These are phyloP conservation scores for Candida insectorum DNA, from an alignment of 805 yeast species.

Conservation along the genomic window DNA sequence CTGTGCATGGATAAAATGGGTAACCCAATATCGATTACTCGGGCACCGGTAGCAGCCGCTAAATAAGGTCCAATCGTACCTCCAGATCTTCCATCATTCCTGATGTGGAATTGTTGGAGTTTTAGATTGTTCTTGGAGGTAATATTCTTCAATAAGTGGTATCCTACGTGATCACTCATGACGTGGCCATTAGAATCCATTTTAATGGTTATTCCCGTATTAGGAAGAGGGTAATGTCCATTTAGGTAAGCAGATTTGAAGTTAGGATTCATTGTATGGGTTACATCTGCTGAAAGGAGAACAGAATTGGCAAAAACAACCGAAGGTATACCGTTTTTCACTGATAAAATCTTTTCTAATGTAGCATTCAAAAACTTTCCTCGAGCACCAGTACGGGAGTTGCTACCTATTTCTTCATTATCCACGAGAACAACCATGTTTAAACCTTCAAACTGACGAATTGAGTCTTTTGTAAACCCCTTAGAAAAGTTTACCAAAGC, in stretches of 20 bases:
- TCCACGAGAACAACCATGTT: constrained; percentile 33
- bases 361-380: constrained; percentile 24
- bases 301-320: constrained; percentile 29
- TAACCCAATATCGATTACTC: constrained; percentile 40
- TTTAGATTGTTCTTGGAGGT: constrained; percentile 19
- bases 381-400: constrained; percentile 36
- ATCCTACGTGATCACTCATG: constrained; percentile 32
- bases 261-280: constrained; percentile 42
- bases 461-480: constrained; percentile 9
- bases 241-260: constrained; percentile 29
- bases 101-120: constrained; percentile 37
- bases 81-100: constrained; percentile 40
- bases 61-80: constrained; percentile 43
- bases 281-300: constrained; percentile 40
- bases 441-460: constrained; percentile 24
- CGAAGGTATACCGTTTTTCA: constrained; percentile 3
- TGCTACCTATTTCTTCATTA: constrained; percentile 42
- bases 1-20: constrained; percentile 44
- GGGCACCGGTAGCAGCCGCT: constrained; percentile 32
- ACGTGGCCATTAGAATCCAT: constrained; percentile 37
- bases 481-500: constrained; percentile 25
- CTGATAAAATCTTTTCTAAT: constrained; percentile 11
- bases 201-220: constrained; percentile 35
- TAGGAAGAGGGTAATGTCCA: constrained; percentile 35
- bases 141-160: constrained; percentile 21